Evolutionary conservation across 306 rosid genomes (phyloP).

Genomic region (Dalbergia cultrata): DNA sequence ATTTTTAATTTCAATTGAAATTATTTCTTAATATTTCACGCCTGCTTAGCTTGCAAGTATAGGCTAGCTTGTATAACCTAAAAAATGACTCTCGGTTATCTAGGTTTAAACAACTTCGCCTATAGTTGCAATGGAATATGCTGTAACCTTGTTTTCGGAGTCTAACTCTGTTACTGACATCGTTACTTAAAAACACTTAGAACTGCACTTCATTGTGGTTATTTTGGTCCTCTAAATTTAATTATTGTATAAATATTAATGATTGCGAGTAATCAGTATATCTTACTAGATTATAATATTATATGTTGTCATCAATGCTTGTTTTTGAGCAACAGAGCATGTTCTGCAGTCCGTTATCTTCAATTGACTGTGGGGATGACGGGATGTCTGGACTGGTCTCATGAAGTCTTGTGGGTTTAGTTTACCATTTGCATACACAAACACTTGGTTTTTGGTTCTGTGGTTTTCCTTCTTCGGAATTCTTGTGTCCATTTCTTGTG

Average conservation of each 20-base stretch:
- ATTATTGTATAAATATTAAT: slow-evolving; percentile 1
- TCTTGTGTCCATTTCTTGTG: neutral
- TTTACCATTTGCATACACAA: neutral
- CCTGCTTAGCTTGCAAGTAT: neutral
- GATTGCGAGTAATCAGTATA: neutral
- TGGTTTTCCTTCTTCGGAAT: neutral
- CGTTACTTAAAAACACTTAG: neutral
- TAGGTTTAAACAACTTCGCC: neutral
- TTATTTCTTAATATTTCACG: neutral
- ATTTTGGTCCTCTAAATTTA: neutral
- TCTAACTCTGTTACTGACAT: neutral
- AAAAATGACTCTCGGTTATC: slow-evolving; percentile 2
- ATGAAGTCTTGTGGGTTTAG: neutral
- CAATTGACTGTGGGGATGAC: neutral
- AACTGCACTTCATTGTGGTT: slow-evolving; percentile 9
- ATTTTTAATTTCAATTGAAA: neutral
- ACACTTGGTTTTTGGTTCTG: neutral
- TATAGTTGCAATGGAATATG: slow-evolving; percentile 18
- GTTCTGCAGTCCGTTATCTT: neutral
- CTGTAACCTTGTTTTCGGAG: slow-evolving; percentile 7
- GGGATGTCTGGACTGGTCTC: neutral
- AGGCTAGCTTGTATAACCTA: slow-evolving; percentile 14
- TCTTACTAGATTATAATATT: neutral
- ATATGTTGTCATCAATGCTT: neutral
- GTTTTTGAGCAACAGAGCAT: slow-evolving; percentile 3